Evolutionary conservation across 2,329 filamentous ascomycete genomes (phyloP), one percentile per base, ranked within the genome.

Genomic region (Talaromyces islandicus): DNA sequence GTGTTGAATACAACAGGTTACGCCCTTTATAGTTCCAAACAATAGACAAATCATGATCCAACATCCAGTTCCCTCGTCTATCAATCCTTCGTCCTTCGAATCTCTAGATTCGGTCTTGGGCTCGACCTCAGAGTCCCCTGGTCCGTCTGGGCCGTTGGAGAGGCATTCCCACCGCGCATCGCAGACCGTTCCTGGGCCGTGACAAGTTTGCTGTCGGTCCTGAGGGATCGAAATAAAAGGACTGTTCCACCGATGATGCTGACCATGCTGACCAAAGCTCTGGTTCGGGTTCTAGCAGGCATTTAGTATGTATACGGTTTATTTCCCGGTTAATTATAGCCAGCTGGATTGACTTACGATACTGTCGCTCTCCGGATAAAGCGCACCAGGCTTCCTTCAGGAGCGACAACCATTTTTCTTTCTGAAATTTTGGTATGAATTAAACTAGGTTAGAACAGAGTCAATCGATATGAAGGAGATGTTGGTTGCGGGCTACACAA

Each of bases 181-280:
- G 59, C 43, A 24, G 57, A 57, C 29, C 62, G 41, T 35, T 69
- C 68, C 17, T 68, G 58, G 1, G 64, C 59, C 4, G 60, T 62
- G 7, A 43, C 57, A 3, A 65, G 56, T 50, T 52, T 53, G 46
- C 64, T 61, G 7, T 60, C 52, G 6, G 63, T 62, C 48, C 64
- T 62, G 54, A 67, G 59, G 4, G 62, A 41, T 19, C 65, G 61
- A 46, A 68, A 69, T 43, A 68, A 38, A 17, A 67, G n/a, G 48
- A 58, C 62, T 11, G 62, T 59, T 32, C 65, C 65, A 3, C 63
- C 60, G 3, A 69, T 53, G 12, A 70, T 64, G 1, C 66, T 65
- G 43, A 60, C 58, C 29, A 65, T 64, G 51, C 66, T 68, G 52
- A 66, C 27, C 9, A 70, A 3, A 12, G 67, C 68, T 46, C 66